phyloP scores from a whole-genome alignment of 257 asterid genomes.

The Cinchona pubescens region DNA sequence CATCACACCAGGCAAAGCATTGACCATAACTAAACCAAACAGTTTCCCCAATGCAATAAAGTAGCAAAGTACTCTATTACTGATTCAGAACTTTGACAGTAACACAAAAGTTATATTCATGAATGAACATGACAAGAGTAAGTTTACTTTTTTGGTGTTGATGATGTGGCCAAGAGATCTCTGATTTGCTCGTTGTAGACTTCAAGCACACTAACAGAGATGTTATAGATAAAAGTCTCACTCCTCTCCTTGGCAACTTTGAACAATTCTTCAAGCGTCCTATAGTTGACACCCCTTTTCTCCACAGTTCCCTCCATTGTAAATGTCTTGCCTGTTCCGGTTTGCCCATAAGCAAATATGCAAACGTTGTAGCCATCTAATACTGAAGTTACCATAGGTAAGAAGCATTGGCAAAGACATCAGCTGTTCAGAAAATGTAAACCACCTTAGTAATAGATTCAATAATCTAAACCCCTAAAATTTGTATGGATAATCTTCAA shows the following conservation, averaged over 20 bases:
- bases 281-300: conserved; percentile 85
- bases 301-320: conserved; percentile 95
- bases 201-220: conserved; percentile 96
- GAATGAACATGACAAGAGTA: too few relatives aligned
- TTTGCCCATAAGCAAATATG: conserved; percentile 97
- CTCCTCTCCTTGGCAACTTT: conserved; percentile 64
- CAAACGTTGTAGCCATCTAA: conserved; percentile 96
- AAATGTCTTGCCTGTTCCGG: conserved; percentile 97
- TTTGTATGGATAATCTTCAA: too few relatives aligned
- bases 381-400: conserved; percentile 84
- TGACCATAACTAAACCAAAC: too few relatives aligned
- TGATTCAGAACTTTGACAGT: too few relatives aligned
- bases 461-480: too few relatives aligned
- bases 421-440: too few relatives aligned
- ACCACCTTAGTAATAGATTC: too few relatives aligned
- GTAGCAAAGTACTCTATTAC: too few relatives aligned
- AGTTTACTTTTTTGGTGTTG: conserved; percentile 84
- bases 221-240: conserved; percentile 56
- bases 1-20: too few relatives aligned
- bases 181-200: conserved; percentile 95
- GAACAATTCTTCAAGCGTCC: conserved; percentile 82
- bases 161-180: conserved; percentile 63
- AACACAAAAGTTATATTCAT: too few relatives aligned
- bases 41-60: too few relatives aligned
- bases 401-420: conserved; percentile 91